Percentiles rank a stretch among this genome's conserved stretches.
Conservation (phyloP, 148 eudicot species). For the Fagopyrum tataricum region DNA sequence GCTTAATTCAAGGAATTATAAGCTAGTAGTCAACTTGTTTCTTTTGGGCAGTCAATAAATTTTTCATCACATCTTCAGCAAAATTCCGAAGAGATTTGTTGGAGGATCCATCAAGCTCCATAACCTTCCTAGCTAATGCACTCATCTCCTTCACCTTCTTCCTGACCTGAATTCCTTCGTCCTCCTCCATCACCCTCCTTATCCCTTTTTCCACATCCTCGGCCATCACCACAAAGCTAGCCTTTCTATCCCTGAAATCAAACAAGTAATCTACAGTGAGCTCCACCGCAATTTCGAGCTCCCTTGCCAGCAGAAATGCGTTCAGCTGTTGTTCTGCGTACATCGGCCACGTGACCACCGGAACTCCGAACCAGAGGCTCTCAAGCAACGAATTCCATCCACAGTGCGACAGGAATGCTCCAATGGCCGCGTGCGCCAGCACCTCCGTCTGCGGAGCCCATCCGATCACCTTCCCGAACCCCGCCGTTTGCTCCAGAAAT, state of each 20-base stretch:
- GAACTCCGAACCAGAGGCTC: slow-evolving; percentile 23
- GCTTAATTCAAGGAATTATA: no score
- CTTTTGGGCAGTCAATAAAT: no score
- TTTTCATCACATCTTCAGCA: not conserved
- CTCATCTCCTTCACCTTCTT: slow-evolving; percentile 10
- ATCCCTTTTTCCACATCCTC: slow-evolving; percentile 3
- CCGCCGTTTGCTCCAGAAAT: slow-evolving; percentile 19
- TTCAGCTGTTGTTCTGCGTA: slow-evolving; percentile 5
- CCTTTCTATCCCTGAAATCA: not conserved
- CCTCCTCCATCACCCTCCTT: slow-evolving; percentile 9
- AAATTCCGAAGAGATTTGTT: not conserved
- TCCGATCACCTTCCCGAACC: slow-evolving; percentile 16
- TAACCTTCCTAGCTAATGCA: not conserved
- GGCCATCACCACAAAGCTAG: slow-evolving; percentile 4
- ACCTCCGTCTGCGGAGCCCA: slow-evolving; percentile 19
- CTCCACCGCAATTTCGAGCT: not conserved
- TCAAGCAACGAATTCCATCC: slow-evolving; percentile 22
- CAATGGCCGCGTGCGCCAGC: slow-evolving; percentile 17
- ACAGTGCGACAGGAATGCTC: slow-evolving; percentile 24
- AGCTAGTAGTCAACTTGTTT: no score
- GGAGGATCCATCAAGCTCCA: not conserved
- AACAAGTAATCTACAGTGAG: not conserved
- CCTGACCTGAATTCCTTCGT: not conserved
- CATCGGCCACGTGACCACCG: slow-evolving; percentile 18
- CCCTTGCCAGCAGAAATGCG: not conserved